Evolutionary conservation across 768 basidiomycete species (phyloP).

Genomic region (Termitomyces sp.): DNA sequence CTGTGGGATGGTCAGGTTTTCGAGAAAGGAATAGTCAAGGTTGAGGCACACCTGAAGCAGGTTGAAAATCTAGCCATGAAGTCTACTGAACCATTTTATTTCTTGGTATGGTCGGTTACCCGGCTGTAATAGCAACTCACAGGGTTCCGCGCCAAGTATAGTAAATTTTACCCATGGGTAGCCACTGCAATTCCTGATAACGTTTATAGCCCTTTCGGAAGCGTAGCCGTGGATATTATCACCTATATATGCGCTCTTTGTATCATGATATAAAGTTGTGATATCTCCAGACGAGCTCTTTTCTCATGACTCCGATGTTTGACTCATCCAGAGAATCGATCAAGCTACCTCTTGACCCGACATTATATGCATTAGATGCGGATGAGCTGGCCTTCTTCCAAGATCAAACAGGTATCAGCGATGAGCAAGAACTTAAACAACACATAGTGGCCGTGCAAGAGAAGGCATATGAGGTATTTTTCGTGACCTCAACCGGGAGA

Average conservation of each 20-base stretch:
- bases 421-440: constrained; percentile 33
- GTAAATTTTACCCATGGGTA: neutral
- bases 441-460: constrained; percentile 37
- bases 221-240: neutral
- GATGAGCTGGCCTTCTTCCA: constrained; percentile 35
- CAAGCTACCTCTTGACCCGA: constrained; percentile 19
- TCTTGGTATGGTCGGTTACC: constrained; percentile 24
- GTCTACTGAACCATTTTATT: constrained; percentile 4
- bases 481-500: neutral
- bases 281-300: neutral
- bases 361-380: constrained; percentile 22
- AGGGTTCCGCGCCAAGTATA: neutral
- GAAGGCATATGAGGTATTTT: constrained; percentile 26
- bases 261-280: neutral
- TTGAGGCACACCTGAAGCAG: constrained; percentile 22
- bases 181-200: neutral
- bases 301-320: neutral
- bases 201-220: neutral
- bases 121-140: constrained; percentile 13
- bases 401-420: constrained; percentile 31
- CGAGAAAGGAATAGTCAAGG: constrained; percentile 27
- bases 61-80: constrained; percentile 11
- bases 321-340: neutral
- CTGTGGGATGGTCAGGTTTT: constrained; percentile 36
- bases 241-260: neutral